Evolutionary conservation across 2,329 filamentous ascomycete genomes (phyloP), one percentile per base, ranked within the genome.

Genomic region (Alternaria ethzedia): DNA sequence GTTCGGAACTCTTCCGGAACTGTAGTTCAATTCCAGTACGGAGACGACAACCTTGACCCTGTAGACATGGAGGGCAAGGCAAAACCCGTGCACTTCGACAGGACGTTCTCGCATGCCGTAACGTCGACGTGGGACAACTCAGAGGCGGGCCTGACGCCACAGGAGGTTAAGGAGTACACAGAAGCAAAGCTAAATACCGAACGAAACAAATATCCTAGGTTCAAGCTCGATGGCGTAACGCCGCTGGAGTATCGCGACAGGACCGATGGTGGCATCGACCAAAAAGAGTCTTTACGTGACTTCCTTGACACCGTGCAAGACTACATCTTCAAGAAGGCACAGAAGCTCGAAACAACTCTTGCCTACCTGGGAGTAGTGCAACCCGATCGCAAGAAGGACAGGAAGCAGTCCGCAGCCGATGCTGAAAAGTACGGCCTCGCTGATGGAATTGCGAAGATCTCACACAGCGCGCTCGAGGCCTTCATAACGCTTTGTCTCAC

Each of bases 41-140:
- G 96, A 78, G 96, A 96, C 30, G 96, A 99, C 75, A 94, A 95
- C 67, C 85, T 99, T 30, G 96, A 99, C 78, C 96, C 96, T 2
- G 91, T 97, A 20, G 94, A 98, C 76, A 99, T 99, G 95, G 96
- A 99, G 80, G 96, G 94, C 46, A 90, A 91, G 66, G 95, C 93
- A 8, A 93, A 92, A 72, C 96, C 96, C 5, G 96, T 99, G 54
- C 88, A 97, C 75, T 97, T 98, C 75, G 89, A 92, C 56, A 89
- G 95, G 50, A 97, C 95, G 0, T 98, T 93, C 85, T 93, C 89
- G 17, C 95, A 98, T 76, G 84, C 87, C 3, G 84, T 90, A 64
- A 93, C 85, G 82, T 90, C 81, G 6, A 97, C 94, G 0, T 96
- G 92, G 86, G 86, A 91, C 73, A 95, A 97, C 68, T 82, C 86